Percentiles rank a stretch among this genome's conserved stretches.
Evolutionary conservation across 306 rosid genomes (phyloP).

Genomic region (Corylus americana): DNA sequence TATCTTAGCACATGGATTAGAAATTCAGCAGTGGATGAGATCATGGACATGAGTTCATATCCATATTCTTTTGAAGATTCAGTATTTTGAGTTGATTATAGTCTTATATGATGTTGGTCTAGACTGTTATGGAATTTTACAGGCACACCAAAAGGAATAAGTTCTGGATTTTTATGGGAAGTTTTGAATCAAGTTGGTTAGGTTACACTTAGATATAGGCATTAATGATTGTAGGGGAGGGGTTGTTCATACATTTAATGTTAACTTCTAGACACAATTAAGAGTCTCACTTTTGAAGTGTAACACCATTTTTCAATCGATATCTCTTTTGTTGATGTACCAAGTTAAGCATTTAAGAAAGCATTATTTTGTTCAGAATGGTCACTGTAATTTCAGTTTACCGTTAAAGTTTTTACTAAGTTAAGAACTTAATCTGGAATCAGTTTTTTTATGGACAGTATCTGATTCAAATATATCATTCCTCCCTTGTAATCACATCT

Average conservation of each 20-base stretch:
- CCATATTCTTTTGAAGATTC: conserved; percentile 36
- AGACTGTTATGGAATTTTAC: conserved; percentile 31
- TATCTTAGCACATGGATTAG: conserved; percentile 19
- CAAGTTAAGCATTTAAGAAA: conserved; percentile 20
- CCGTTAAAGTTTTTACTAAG: neutral
- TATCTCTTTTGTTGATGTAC: conserved; percentile 21
- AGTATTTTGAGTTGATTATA: conserved; percentile 35
- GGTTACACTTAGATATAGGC: conserved; percentile 48
- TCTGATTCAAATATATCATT: neutral
- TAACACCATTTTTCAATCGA: conserved; percentile 30
- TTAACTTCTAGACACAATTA: conserved; percentile 40
- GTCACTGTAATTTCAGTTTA: neutral
- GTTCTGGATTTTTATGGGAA: conserved; percentile 31
- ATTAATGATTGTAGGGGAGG: conserved; percentile 43
- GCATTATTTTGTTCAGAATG: conserved; percentile 26
- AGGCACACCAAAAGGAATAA: conserved; percentile 39
- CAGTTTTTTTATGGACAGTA: neutral
- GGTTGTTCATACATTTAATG: conserved; percentile 44
- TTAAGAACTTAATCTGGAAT: neutral
- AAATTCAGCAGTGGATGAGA: conserved; percentile 14
- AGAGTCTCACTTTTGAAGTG: conserved; percentile 40
- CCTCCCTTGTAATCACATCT: neutral
- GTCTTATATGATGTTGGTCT: conserved; percentile 30
- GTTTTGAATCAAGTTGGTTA: conserved; percentile 33
- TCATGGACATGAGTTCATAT: conserved; percentile 31